Conservation (phyloP, 495 filamentous ascomycete species). For the Parmelia sp. region DNA sequence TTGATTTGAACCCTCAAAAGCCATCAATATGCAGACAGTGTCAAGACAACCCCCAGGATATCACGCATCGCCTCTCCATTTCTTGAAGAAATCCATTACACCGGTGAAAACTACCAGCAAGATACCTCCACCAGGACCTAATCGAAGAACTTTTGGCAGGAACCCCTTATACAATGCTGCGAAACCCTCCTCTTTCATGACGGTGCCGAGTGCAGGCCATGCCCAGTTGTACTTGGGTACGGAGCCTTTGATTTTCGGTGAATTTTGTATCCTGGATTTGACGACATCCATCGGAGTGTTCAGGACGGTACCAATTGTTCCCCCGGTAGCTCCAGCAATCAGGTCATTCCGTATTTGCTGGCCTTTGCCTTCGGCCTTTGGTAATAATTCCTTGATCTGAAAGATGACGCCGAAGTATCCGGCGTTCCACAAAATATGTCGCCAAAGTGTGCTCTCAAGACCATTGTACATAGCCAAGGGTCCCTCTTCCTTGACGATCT, state of each 20-base stretch:
- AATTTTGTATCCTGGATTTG: conserved; percentile 96
- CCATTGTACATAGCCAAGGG: conserved; percentile 90
- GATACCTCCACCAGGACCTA: conserved; percentile 87
- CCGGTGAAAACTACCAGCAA: conserved; percentile 87
- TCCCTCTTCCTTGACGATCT: conserved; percentile 80
- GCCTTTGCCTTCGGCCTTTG: conserved; percentile 68
- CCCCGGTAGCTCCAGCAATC: conserved; percentile 77
- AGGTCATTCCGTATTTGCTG: conserved; percentile 80
- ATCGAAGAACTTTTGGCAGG: conserved; percentile 83
- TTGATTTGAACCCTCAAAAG: not conserved
- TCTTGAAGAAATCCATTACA: conserved; percentile 85
- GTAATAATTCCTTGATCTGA: conserved; percentile 81
- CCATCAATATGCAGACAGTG: conserved; percentile 2
- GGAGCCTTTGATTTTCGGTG: conserved; percentile 66
- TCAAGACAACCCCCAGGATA: conserved; percentile 10
- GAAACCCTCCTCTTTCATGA: conserved; percentile 92
- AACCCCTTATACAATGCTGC: conserved; percentile 94
- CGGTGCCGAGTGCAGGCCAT: conserved; percentile 72
- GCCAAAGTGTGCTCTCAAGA: conserved; percentile 92
- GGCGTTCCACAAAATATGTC: conserved; percentile 93
- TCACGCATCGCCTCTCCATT: conserved; percentile 35
- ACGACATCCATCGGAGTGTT: conserved; percentile 98
- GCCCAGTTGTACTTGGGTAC: conserved; percentile 98
- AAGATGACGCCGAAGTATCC: conserved; percentile 98
- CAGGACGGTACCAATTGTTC: conserved; percentile 84